Percentiles rank a stretch among this genome's conserved stretches.
Evolutionary conservation across 116 monocot genomes (phyloP).

Genomic region (Iris pallida): DNA sequence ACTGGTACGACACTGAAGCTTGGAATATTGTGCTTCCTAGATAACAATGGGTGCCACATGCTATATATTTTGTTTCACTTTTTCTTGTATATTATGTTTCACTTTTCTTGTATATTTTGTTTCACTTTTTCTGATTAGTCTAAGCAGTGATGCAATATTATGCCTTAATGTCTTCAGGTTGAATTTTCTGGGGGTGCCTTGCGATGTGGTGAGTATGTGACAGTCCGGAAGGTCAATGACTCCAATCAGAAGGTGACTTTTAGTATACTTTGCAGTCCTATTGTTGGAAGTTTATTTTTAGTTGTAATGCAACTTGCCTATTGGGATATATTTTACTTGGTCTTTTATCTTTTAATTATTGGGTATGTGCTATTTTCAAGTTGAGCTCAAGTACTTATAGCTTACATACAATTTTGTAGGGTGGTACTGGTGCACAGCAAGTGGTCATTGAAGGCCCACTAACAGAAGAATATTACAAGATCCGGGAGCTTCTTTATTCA

Average conservation of each 20-base stretch:
- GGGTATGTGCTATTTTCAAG: neutral
- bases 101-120: neutral
- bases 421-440: slow-evolving; percentile 65
- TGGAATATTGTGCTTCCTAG: no score
- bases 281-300: neutral
- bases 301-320: neutral
- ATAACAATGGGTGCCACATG: no score
- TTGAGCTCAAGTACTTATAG: neutral
- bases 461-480: slow-evolving; percentile 89
- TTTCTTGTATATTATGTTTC: neutral
- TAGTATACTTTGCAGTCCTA: neutral
- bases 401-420: slow-evolving; percentile 22
- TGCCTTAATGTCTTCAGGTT: slow-evolving; percentile 40
- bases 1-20: no score
- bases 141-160: neutral
- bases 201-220: slow-evolving; percentile 87
- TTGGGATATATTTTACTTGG: neutral
- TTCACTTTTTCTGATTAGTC: neutral
- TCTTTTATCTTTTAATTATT: neutral
- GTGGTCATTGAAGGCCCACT: slow-evolving; percentile 88
- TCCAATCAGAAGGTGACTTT: slow-evolving; percentile 58
- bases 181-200: slow-evolving; percentile 88
- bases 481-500: slow-evolving; percentile 79
- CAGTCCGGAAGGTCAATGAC: slow-evolving; percentile 74
- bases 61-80: no score